Evolutionary conservation across 164 flowering plant species (phyloP).

Genomic region (Vitis rotundifolia): DNA sequence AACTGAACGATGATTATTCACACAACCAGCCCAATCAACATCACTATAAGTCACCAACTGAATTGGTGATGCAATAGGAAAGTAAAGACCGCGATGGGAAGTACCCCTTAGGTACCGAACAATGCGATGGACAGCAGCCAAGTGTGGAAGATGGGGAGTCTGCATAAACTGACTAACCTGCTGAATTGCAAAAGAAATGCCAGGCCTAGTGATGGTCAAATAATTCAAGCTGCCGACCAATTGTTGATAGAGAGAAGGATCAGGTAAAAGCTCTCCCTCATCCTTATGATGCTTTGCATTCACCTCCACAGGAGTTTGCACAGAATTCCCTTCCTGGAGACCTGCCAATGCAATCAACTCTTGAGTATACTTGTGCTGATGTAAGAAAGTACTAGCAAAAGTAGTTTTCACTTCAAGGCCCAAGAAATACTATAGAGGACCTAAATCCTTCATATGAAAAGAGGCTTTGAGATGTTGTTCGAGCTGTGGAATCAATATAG

Average conservation of each 20-base stretch:
- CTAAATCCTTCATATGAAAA: constrained; percentile 7
- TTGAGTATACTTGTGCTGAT: not conserved
- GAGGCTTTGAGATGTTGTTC: not conserved
- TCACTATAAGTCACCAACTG: not conserved
- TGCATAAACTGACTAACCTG: constrained; percentile 14
- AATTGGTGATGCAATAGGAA: not conserved
- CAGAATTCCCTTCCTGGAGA: not conserved
- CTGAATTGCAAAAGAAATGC: constrained; percentile 10
- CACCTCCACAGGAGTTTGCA: not conserved
- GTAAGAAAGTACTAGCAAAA: not conserved
- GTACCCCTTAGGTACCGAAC: constrained; percentile 8
- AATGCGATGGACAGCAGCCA: constrained; percentile 2
- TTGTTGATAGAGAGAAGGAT: not conserved
- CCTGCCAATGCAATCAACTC: not conserved
- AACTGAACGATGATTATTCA: constrained; percentile 1
- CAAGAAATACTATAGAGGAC: not conserved
- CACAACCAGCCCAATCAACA: constrained; percentile 6
- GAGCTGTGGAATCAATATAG: not conserved
- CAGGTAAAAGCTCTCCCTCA: not conserved
- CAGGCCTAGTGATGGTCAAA: constrained; percentile 8
- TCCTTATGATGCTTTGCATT: not conserved
- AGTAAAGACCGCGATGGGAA: constrained; percentile 1
- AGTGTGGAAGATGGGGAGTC: not conserved
- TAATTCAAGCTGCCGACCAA: constrained; percentile 5
- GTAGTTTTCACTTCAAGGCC: not conserved